Base-by-base conservation (phyloP, 306 rosid genomes). In the Arachis stenosperma region DNA sequence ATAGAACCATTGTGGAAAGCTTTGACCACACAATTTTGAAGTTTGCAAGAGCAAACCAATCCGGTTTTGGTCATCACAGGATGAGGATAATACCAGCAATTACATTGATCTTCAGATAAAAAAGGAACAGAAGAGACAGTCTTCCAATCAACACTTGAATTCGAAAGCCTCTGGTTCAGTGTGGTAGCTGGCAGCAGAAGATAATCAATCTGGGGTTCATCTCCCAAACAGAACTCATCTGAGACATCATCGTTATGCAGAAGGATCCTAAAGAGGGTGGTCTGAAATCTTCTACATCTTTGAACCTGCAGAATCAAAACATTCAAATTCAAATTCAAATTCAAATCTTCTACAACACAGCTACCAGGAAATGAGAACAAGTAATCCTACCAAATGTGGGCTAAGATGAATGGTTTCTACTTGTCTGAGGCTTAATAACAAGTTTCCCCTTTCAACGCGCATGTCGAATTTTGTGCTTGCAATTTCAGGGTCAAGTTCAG, bases 131-230 rank as follows among this genome's bases (percentile, higher is more conserved):
- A 88, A 10, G 7, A 14, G 29, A 88, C 75, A 71, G 77, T 40
- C 8, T 46, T 39, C 94, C 90, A 84, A 74, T 89, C 90, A 62
- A 90, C 67, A 36, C 57, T 43, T 11, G 43, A 17, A 44, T 74
- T 52, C 14, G 42, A 42, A 53, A 47, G 48, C 62, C 76, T 78
- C 70, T 40, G 61, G 29, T 75, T 51, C 30, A 4, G 4, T n/a
- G 37, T 75, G 41, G 77, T 71, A 64, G 88, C 83, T 11, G 97
- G 94, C 42, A 90, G 88, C 79, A 90, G 77, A 70, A 90, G 91
- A 82, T 76, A 88, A 75, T 90, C 94, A 41, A 84, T 68, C 65
- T 61, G 81, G 43, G 60, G 62, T 63, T 65, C 60, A 67, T 77
- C 88, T 72, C 80, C 81, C 46, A 63, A 59, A 66, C 33, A 55